Base-by-base conservation (phyloP, 2,329 filamentous ascomycete species). In the Cladorrhinum sp. region DNA sequence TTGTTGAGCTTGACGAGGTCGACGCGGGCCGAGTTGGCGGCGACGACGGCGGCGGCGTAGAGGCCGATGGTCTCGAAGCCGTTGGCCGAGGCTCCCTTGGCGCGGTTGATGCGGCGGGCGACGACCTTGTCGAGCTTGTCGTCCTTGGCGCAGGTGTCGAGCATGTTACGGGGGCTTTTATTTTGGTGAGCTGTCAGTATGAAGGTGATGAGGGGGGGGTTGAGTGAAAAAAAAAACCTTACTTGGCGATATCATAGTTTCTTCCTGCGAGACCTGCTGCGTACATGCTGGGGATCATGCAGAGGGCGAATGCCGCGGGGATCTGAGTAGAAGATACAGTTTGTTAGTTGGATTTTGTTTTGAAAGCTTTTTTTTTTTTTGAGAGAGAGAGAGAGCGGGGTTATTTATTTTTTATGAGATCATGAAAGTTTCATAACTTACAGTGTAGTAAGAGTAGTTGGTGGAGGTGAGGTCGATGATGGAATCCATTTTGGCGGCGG, bases 11-110 rank as follows among this genome's bases (percentile, higher is more conserved):
- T 69, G n/a, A 61, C 55, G 12, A 66, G 62, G 12, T 73, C 66
- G 2, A 81, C 72, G 22, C 75, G 73, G 5, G 78, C 72, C n/a
- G 71, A 67, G 67, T 80, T 81, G 64, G 76, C 79, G 16, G 79
- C 79, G 38, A 77, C 71, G 18, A 83, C 73, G 45, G 69, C 75
- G 2, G 74, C 74, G 12, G 77, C 74, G 66, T 74, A 80, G 64
- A 78, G 66, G 52, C 75, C 76, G 10, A 81, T 62, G 2, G 75
- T 77, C 69, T 81, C 78, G 63, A 78, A 73, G 62, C 72, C 75
- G 66, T 81, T 81, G 41, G 71, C 67, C 5, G 72, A 66, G 9
- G 70, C 70, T 1, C 68, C 67, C 16, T 66, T 65, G 60, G 68
- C 70, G 50, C 70, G 69, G 22, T 58, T 49, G 65, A 72, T 65